Evolutionary conservation across 495 filamentous ascomycete genomes (phyloP), one percentile per base, ranked within the genome.

Genomic region (Penicillium maclennaniae): DNA sequence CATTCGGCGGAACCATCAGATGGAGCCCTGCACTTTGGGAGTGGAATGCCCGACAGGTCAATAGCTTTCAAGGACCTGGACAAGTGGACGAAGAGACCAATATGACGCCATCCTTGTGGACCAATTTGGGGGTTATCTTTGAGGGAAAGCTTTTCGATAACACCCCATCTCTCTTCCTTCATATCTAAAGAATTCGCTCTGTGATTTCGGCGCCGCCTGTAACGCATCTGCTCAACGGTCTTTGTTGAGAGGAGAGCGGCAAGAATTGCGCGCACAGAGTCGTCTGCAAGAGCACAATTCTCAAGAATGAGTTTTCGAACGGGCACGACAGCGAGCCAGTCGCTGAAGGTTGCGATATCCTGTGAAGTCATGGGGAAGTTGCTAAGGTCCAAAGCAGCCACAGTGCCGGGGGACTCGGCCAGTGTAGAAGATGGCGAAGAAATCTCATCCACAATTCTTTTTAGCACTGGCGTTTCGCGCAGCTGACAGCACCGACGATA

Each of bases 401-500:
- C 83, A 25, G 89, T 79, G 9, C 91, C 90, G 1, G 84, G 81
- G 25, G 74, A 74, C 58, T 83, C 76, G 7, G 75, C 69, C 3
- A 83, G 69, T 17, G 74, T 81, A 21, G 84, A 84, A 7, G 78
- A 76, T 34, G 85, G 79, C 17, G 83, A 81, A n/a, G 79, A 79
- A 19, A 98, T 87, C 62, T 96, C 89, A 52, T 92, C 88, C 15
- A 86, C 89, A 34, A 98, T 87, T 58, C 86, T 88, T 61, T 91
- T 91, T 20, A 97, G 74, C 36, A 95, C 88, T 1, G 88, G 88
- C 0, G 91, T 92, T 71, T 97, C 93, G 55, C 93, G 78, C 21
- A 98, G 74, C 61, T 97, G 92, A 62, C 93, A 97, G 66, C 93
- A 97, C 49, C 93, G 82, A 45, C 91, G 82, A 68, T 98, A 98